Conservation (phyloP, 371 early-diverging fungal species). For the Sporodiniella umbellata region DNA sequence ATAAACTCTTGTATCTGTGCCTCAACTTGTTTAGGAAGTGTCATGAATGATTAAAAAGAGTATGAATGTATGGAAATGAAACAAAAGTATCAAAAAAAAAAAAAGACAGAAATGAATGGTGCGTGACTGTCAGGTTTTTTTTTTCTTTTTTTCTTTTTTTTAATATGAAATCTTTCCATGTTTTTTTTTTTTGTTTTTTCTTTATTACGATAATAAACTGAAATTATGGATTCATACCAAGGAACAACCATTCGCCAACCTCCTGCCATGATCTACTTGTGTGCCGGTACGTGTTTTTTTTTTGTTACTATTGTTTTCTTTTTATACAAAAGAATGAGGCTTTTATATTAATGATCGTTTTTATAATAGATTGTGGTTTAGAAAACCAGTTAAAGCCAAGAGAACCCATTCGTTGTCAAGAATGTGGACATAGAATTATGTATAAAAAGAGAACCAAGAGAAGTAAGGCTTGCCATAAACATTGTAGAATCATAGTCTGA, state of each 20-base stretch:
- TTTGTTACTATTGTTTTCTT: too few species aligned
- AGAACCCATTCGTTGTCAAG: constrained; percentile 94
- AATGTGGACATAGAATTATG: constrained; percentile 95
- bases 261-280: constrained; percentile 59
- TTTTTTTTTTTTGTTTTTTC: neutral
- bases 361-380: constrained; percentile 72
- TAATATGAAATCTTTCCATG: neutral
- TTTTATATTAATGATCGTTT: neutral
- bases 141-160: neutral
- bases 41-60: too few species aligned
- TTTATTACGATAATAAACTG: too few species aligned
- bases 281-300: constrained; percentile 43
- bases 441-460: constrained; percentile 95
- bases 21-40: neutral
- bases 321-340: neutral
- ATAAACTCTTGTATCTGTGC: neutral
- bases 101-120: too few species aligned
- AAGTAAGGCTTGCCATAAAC: constrained; percentile 56
- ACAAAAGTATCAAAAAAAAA: neutral
- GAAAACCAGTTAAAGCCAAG: constrained; percentile 90
- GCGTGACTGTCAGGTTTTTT: too few species aligned
- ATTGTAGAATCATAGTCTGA: neutral
- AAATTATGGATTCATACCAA: constrained; percentile 47
- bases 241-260: constrained; percentile 50
- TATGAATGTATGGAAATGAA: too few species aligned